phyloP scores from a whole-genome alignment of 805 yeast genomes.

The Yarrowia keelungensis region DNA sequence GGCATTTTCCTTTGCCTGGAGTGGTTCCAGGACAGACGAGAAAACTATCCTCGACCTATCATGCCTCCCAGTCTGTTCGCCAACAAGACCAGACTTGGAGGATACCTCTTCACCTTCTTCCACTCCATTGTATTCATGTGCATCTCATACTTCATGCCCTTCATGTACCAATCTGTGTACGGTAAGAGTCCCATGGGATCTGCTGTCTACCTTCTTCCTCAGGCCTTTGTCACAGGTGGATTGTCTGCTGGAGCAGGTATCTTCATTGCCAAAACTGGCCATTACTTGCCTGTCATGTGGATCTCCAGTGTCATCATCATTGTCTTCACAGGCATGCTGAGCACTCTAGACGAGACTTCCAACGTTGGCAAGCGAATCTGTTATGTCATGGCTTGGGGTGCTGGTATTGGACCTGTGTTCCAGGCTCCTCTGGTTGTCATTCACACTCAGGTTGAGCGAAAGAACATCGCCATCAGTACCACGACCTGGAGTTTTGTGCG shows the following conservation, averaged over 20 bases:
- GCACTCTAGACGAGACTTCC: conserved; percentile 54
- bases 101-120: conserved; percentile 54
- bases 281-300: conserved; percentile 55
- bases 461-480: conserved; percentile 59
- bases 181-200: conserved; percentile 53
- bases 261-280: conserved; percentile 54
- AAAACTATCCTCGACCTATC: conserved; percentile 52
- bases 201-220: conserved; percentile 55
- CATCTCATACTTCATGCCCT: conserved; percentile 58
- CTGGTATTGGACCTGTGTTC: conserved; percentile 57
- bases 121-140: conserved; percentile 60
- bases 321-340: conserved; percentile 56
- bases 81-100: conserved; percentile 40
- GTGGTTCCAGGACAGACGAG: conserved; percentile 43
- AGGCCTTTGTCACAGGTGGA: conserved; percentile 56
- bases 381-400: conserved; percentile 56
- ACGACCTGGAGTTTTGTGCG: conserved; percentile 56
- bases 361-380: conserved; percentile 54
- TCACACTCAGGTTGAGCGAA: conserved; percentile 58
- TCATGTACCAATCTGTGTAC: conserved; percentile 57
- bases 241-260: conserved; percentile 57
- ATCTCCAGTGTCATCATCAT: conserved; percentile 41
- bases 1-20: conserved; percentile 59
- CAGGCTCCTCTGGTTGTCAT: conserved; percentile 59
- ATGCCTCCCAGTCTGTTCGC: conserved; percentile 54